These are phyloP conservation scores for Tuber microsphaerosporum DNA, from an alignment of 495 filamentous ascomycete species.

Conservation along the genomic window DNA sequence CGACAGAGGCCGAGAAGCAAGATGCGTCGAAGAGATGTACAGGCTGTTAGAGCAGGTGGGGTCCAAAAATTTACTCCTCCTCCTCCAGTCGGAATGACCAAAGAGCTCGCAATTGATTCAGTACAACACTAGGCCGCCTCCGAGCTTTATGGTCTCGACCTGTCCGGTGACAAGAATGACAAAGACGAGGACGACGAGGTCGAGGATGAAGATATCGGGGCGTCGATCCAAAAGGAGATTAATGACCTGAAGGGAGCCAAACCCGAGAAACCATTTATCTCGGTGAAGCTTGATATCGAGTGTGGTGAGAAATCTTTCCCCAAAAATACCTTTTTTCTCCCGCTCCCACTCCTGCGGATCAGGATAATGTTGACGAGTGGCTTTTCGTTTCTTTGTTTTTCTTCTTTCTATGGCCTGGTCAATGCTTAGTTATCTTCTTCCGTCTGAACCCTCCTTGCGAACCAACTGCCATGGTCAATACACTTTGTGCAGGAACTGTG, in stretches of 20 bases:
- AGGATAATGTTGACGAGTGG: background rate
- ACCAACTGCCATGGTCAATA: constrained; percentile 68
- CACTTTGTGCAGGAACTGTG: constrained; percentile 69
- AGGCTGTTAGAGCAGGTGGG: constrained; percentile 68
- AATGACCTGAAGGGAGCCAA: constrained; percentile 53
- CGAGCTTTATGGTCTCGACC: constrained; percentile 52
- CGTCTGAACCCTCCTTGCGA: constrained; percentile 62
- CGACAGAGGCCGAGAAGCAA: constrained; percentile 68
- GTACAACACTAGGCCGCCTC: constrained; percentile 48
- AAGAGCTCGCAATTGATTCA: constrained; percentile 35
- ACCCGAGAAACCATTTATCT: constrained; percentile 51
- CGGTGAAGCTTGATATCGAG: constrained; percentile 64
- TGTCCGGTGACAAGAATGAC: constrained; percentile 42
- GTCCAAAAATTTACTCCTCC: background rate
- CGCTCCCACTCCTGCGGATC: constrained; percentile 1
- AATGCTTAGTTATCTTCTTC: constrained; percentile 55
- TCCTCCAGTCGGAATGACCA: constrained; percentile 2
- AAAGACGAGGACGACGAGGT: constrained; percentile 44
- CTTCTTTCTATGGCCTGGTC: constrained; percentile 5
- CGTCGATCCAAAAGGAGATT: constrained; percentile 71
- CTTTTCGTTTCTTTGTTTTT: background rate
- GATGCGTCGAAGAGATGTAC: constrained; percentile 64
- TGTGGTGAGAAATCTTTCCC: constrained; percentile 54
- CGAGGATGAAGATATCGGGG: constrained; percentile 65
- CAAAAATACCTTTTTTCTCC: background rate